These are phyloP conservation scores for Perkinsus marinus DNA, from an alignment of 169 alveolate genomes.

Conservation along the genomic window DNA sequence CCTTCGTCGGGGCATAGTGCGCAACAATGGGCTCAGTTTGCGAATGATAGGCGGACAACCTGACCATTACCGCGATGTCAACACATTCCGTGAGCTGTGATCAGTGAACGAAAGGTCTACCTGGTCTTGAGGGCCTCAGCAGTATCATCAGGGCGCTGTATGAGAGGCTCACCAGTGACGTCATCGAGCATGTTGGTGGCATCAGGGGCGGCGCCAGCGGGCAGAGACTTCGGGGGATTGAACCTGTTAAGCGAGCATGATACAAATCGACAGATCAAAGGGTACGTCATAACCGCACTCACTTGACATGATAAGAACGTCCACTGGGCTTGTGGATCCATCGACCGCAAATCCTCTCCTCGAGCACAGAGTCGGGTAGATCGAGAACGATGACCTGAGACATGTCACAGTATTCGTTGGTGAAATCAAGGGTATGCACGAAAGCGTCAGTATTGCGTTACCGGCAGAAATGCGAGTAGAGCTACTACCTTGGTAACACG, in stretches of 20 bases:
- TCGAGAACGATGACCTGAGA: constrained; percentile 43
- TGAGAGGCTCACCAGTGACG: constrained; percentile 62
- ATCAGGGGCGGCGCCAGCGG: neutral
- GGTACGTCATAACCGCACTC: too few relatives aligned
- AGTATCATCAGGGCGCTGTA: constrained; percentile 60
- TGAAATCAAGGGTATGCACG: too few relatives aligned
- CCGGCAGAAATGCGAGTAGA: too few relatives aligned
- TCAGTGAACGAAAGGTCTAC: neutral
- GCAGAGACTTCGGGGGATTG: neutral
- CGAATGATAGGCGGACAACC: constrained; percentile 34
- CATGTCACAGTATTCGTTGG: too few relatives aligned
- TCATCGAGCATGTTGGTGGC: constrained; percentile 40
- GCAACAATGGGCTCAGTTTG: neutral
- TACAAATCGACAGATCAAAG: too few relatives aligned
- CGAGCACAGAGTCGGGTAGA: constrained; percentile 53
- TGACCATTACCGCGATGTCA: constrained; percentile 1
- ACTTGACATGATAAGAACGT: neutral
- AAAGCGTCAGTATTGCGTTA: too few relatives aligned
- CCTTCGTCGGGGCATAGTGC: neutral
- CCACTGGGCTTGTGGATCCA: constrained; percentile 47
- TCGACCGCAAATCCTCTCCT: constrained; percentile 71
- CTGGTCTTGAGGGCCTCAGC: constrained; percentile 41
- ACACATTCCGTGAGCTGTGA: neutral
- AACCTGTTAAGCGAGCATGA: neutral
- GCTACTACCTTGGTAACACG: constrained; percentile 28